These are phyloP conservation scores for Nemania sp. DNA, from an alignment of 2,329 filamentous ascomycete genomes.

Conservation along the genomic window DNA sequence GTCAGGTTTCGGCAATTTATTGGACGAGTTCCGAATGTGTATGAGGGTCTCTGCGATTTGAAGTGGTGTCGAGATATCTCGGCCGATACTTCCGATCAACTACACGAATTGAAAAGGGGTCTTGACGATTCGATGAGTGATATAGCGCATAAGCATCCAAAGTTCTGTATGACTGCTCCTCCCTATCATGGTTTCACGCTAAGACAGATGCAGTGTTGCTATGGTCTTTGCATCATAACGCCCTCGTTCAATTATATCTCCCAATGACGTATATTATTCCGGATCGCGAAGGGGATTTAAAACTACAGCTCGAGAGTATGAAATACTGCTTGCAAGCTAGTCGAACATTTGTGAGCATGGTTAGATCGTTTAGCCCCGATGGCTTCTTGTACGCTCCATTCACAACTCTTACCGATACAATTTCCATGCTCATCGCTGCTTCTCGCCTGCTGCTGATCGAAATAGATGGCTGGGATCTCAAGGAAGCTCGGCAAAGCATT, in stretches of 20 bases:
- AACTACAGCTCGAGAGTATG: slow-evolving; percentile 38
- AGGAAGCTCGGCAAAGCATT: slow-evolving; percentile 28
- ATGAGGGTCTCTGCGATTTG: slow-evolving; percentile 31
- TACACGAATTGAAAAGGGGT: slow-evolving; percentile 39
- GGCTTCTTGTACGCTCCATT: slow-evolving; percentile 33
- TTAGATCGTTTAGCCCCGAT: slow-evolving; percentile 38
- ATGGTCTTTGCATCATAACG: slow-evolving; percentile 19
- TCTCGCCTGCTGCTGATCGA: slow-evolving; percentile 38
- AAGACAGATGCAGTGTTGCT: slow-evolving; percentile 18
- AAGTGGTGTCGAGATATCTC: slow-evolving; percentile 34
- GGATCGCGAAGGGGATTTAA: slow-evolving; percentile 25
- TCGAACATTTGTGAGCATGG: slow-evolving; percentile 39
- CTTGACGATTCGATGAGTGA: slow-evolving; percentile 41
- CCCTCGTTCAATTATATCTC: slow-evolving; percentile 37
- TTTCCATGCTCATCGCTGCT: slow-evolving; percentile 35
- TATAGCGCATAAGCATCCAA: slow-evolving; percentile 34
- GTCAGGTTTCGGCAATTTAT: slow-evolving; percentile 43
- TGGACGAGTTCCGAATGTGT: slow-evolving; percentile 41
- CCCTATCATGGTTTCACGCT: not conserved
- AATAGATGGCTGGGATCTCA: slow-evolving; percentile 36
- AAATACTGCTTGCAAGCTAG: slow-evolving; percentile 42
- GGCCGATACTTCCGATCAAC: slow-evolving; percentile 40
- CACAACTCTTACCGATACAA: slow-evolving; percentile 32
- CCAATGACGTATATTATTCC: slow-evolving; percentile 42
- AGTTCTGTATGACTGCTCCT: slow-evolving; percentile 28